Evolutionary conservation across 352 stramenopile species (phyloP).

Genomic region (Nothophytophthora sp.): DNA sequence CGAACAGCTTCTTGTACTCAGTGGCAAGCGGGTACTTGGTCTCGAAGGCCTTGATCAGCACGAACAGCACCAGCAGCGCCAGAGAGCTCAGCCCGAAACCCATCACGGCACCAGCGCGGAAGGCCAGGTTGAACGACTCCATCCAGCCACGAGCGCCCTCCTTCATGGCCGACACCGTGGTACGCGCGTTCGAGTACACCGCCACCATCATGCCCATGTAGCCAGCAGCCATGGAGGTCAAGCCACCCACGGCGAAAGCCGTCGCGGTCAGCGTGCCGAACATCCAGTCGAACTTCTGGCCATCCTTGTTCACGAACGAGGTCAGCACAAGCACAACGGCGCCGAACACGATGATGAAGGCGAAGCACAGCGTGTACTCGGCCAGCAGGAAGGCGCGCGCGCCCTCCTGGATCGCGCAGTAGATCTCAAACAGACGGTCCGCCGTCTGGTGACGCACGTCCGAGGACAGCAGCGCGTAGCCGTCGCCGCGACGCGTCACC

Average conservation of each 20-base stretch:
- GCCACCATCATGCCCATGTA: conserved; percentile 99
- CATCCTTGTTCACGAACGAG: conserved; percentile 89
- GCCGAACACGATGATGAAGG: conserved; percentile 94
- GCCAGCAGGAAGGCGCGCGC: conserved; percentile 97
- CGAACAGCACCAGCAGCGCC: conserved; percentile 97
- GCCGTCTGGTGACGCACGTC: conserved; percentile 83
- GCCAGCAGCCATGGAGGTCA: conserved; percentile 97
- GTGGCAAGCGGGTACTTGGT: conserved; percentile 89
- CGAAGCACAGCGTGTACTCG: conserved; percentile 98
- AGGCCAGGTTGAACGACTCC: conserved; percentile 98
- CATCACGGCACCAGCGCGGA: conserved; percentile 99
- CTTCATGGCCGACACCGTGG: conserved; percentile 97
- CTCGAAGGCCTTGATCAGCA: conserved; percentile 94
- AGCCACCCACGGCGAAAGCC: conserved; percentile 97
- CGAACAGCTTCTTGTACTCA: conserved; percentile 92
- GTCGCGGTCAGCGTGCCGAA: conserved; percentile 94
- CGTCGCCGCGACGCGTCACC: conserved; percentile 82
- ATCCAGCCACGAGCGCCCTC: conserved; percentile 92
- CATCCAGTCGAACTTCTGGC: conserved; percentile 84
- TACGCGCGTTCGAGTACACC: conserved; percentile 99
- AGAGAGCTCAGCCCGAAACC: conserved; percentile 97
- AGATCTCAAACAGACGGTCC: conserved; percentile 92
- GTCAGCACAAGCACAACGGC: conserved; percentile 90
- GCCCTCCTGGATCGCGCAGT: conserved; percentile 96
- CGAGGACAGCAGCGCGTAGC: conserved; percentile 73